Conservation (phyloP, 2,329 filamentous ascomycete species). For the Claviceps pusilla region DNA sequence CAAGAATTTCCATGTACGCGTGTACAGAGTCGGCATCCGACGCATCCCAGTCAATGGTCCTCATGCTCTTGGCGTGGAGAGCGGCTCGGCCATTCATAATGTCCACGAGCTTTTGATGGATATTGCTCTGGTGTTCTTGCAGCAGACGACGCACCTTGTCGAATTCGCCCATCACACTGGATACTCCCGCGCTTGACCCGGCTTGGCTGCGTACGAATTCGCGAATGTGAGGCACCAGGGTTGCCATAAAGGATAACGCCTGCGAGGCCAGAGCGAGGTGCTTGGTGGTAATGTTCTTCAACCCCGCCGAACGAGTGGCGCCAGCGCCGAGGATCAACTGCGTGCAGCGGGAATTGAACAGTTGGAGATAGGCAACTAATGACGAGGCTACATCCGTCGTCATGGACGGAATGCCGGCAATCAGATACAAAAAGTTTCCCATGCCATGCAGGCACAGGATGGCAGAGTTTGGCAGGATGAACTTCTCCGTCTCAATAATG, state of each 20-base stretch:
- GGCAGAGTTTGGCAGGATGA: constrained; percentile 72
- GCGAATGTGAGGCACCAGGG: constrained; percentile 74
- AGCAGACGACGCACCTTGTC: constrained; percentile 72
- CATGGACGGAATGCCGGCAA: constrained; percentile 77
- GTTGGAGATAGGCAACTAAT: constrained; percentile 71
- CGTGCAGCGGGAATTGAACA: constrained; percentile 93
- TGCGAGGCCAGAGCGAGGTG: constrained; percentile 87
- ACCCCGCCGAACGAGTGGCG: constrained; percentile 70
- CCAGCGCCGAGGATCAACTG: constrained; percentile 92
- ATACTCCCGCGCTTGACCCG: constrained; percentile 34
- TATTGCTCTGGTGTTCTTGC: constrained; percentile 79
- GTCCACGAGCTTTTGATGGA: constrained; percentile 84
- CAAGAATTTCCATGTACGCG: constrained; percentile 72
- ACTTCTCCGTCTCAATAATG: constrained; percentile 68
- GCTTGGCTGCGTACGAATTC: constrained; percentile 77
- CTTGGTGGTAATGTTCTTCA: constrained; percentile 93
- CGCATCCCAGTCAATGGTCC: constrained; percentile 58
- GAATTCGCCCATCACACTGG: constrained; percentile 61
- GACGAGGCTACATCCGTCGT: constrained; percentile 65
- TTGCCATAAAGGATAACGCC: constrained; percentile 72
- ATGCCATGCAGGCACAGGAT: constrained; percentile 68
- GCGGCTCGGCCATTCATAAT: constrained; percentile 73
- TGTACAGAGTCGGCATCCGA: constrained; percentile 32
- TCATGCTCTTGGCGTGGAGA: constrained; percentile 60
- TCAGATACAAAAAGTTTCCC: constrained; percentile 67